Conservation (phyloP, 306 rosid species). For the Cucurbita argyrosperma region DNA sequence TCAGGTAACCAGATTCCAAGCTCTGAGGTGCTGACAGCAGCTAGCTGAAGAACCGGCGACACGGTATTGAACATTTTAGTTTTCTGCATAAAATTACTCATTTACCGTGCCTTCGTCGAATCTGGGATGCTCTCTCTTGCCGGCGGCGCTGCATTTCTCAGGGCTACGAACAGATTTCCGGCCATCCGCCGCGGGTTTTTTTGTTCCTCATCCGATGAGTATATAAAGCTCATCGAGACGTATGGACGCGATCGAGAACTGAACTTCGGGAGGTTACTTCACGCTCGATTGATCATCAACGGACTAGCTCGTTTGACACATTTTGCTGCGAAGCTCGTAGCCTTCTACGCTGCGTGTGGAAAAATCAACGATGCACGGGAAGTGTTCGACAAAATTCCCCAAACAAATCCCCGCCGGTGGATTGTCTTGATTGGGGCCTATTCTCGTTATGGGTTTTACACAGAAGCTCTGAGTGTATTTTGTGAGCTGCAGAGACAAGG, state of each 20-base stretch:
- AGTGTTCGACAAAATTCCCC: constrained; percentile 64
- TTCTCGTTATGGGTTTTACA: constrained; percentile 44
- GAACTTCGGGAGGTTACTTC: constrained; percentile 43
- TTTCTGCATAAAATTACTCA: neutral
- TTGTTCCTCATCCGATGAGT: constrained; percentile 22
- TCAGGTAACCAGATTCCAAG: constrained; percentile 7
- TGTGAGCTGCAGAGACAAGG: constrained; percentile 37
- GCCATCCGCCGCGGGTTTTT: constrained; percentile 19
- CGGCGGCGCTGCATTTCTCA: constrained; percentile 1
- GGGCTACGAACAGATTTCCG: constrained; percentile 2
- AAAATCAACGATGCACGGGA: constrained; percentile 34
- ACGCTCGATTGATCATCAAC: constrained; percentile 47
- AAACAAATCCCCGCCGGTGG: constrained; percentile 51
- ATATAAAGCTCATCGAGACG: constrained; percentile 21
- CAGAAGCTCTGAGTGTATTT: constrained; percentile 34
- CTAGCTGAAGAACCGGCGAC: constrained; percentile 4
- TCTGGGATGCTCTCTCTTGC: constrained; percentile 6
- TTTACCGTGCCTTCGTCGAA: neutral
- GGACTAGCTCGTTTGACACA: constrained; percentile 35
- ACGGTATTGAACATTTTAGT: constrained; percentile 18
- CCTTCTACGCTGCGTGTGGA: constrained; percentile 36
- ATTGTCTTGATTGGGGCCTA: constrained; percentile 44
- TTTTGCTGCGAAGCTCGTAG: constrained; percentile 48
- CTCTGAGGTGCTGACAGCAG: neutral
- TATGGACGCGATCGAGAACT: constrained; percentile 34